A percentile compares a stretch with the other conserved stretches of the same genome.
Evolutionary conservation across 306 rosid species (phyloP).

Genomic region (Lupinus albus): DNA sequence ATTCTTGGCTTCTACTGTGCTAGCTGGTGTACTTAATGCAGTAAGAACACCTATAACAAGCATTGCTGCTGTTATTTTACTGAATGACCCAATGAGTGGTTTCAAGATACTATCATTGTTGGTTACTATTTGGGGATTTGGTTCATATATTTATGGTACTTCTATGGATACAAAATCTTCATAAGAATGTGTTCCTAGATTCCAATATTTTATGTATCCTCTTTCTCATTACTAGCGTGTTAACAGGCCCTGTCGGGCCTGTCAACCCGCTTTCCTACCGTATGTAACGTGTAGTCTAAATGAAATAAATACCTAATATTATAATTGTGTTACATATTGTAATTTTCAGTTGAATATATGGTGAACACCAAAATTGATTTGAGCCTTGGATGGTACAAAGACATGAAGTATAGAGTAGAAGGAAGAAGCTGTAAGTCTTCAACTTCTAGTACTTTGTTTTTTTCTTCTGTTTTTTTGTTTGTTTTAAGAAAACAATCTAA

Average conservation of each 20-base stretch:
- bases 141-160: conserved; percentile 68
- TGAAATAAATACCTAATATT: too few species aligned
- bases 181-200: neutral
- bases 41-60: conserved; percentile 83
- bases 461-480: neutral
- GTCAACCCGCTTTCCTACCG: too few species aligned
- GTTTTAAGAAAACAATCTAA: conserved; percentile 31
- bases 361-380: too few species aligned
- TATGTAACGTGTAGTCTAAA: too few species aligned
- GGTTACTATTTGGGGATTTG: conserved; percentile 60
- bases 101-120: conserved; percentile 62
- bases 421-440: neutral
- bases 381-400: neutral
- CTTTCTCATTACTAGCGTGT: too few species aligned
- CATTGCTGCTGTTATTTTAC: conserved; percentile 80
- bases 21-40: conserved; percentile 89
- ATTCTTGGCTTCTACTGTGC: conserved; percentile 83
- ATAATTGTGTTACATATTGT: too few species aligned
- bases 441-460: neutral
- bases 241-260: too few species aligned
- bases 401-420: too few species aligned
- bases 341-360: too few species aligned
- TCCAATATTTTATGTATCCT: too few species aligned
- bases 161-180: conserved; percentile 42
- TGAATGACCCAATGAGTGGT: conserved; percentile 81